Conservation (phyloP, 2,329 filamentous ascomycete species). For the Coleophoma cylindrospora region DNA sequence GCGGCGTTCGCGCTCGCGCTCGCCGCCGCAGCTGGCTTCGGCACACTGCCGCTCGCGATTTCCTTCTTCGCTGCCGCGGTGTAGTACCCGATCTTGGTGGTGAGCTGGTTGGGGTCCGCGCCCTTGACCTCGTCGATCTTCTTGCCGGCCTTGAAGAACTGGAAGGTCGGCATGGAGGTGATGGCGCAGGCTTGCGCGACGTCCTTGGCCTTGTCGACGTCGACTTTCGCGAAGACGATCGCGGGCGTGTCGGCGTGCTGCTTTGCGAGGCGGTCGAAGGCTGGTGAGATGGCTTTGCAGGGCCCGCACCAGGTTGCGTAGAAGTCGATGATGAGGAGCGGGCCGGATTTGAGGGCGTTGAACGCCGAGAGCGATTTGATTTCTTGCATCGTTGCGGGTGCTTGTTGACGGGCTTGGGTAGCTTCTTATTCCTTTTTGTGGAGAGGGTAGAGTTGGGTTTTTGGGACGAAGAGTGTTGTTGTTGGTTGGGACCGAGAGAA, state of each 20-base stretch:
- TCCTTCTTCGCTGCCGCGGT: constrained; percentile 15
- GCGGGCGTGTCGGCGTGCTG: constrained; percentile 72
- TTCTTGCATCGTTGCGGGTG: constrained; percentile 16
- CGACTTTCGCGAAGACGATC: constrained; percentile 85
- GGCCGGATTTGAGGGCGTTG: constrained; percentile 18
- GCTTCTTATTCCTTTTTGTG: no score
- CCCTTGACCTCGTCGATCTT: constrained; percentile 73
- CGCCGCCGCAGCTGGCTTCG: background rate
- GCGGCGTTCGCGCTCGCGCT: background rate
- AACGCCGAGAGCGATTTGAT: constrained; percentile 24
- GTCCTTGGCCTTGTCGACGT: constrained; percentile 76
- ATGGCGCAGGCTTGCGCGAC: constrained; percentile 73
- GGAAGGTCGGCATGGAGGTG: constrained; percentile 87
- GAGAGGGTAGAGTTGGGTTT: no score
- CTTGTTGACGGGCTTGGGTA: no score
- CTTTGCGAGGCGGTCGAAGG: constrained; percentile 75
- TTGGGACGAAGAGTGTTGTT: no score
- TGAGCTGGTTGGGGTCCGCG: constrained; percentile 72
- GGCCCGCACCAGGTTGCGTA: constrained; percentile 92
- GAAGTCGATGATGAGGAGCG: constrained; percentile 38
- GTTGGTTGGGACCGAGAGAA: no score
- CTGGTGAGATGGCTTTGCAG: constrained; percentile 85
- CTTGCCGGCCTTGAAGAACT: constrained; percentile 74
- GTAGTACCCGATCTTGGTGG: constrained; percentile 29
- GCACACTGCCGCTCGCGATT: background rate